phyloP scores from a whole-genome alignment of 805 yeast genomes.

The Saccharomycopsis sp. region DNA sequence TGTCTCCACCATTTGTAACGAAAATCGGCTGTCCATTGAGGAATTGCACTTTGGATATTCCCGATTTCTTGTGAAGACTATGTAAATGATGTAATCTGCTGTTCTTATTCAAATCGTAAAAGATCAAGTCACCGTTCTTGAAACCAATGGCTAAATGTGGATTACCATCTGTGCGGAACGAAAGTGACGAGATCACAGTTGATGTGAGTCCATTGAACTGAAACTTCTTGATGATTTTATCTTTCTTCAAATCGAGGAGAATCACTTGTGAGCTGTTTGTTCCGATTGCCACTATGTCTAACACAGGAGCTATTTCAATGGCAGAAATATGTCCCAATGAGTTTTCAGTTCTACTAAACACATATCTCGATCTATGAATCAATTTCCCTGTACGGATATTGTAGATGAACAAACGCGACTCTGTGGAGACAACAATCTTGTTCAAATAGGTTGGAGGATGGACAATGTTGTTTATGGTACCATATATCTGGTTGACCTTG shows the following conservation, averaged over 20 bases:
- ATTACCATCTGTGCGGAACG: slow-evolving; percentile 87
- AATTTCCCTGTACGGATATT: slow-evolving; percentile 76
- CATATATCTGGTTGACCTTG: slow-evolving; percentile 53
- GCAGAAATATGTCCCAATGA: slow-evolving; percentile 55
- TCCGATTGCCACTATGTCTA: slow-evolving; percentile 79
- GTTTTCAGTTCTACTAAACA: slow-evolving; percentile 31
- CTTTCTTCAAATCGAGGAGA: slow-evolving; percentile 64
- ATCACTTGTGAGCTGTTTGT: slow-evolving; percentile 58
- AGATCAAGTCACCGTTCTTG: slow-evolving; percentile 72
- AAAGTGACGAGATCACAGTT: slow-evolving; percentile 46
- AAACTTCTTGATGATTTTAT: slow-evolving; percentile 46
- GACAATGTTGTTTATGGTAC: slow-evolving; percentile 57
- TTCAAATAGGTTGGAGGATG: slow-evolving; percentile 93
- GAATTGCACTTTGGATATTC: slow-evolving; percentile 67
- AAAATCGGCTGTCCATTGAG: slow-evolving; percentile 88
- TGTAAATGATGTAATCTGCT: slow-evolving; percentile 71
- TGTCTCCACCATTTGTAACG: slow-evolving; percentile 88
- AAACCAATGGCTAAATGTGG: slow-evolving; percentile 78
- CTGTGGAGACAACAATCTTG: slow-evolving; percentile 80
- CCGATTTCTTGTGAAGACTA: slow-evolving; percentile 66
- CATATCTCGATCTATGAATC: slow-evolving; percentile 45
- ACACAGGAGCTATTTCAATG: slow-evolving; percentile 78
- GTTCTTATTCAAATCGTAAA: slow-evolving; percentile 71
- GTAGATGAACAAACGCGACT: slow-evolving; percentile 50
- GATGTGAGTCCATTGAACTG: slow-evolving; percentile 31